Base-by-base conservation (phyloP, 2,329 filamentous ascomycete genomes). In the Penicillium hordei region DNA sequence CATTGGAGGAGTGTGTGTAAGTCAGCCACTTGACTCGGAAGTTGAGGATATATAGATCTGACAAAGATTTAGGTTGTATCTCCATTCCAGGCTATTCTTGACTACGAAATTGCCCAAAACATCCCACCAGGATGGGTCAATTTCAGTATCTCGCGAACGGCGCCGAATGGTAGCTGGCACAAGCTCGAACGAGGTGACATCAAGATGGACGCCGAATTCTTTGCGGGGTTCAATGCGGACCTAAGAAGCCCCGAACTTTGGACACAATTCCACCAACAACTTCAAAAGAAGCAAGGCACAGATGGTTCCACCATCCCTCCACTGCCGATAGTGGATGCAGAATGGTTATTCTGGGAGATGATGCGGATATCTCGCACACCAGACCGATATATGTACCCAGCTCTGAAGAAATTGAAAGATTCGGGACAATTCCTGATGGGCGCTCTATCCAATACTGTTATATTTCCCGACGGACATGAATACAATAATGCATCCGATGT, bases 1-100 rank as follows among this genome's bases (percentile, higher is more conserved):
- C 76, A 94, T 99, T 66, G 94, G 94, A 39, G 94, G 94, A 61
- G 94, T 99, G 66, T 95, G 91, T 82, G 93, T 96, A 88, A 82
- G 91, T 52, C 43, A 45, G 34, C 36, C 21, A 36, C 49, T 48
- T 27, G 27, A 34, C 13, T 21, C 34, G 13, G 27, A 17, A 23
- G 46, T 40, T 27, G 5, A 27, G 12, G 15, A 31, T 12, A 17
- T 15, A 48, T 31, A 48, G 27, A 49, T 31, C 60, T 68, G 23
- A 67, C 40, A 25, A 25, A 33, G 7, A 1, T 43, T 1, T 64
- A 96, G 93, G 91, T 97, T 54, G 81, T 89, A 25, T 97, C 92
- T 1, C 94, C 94, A 10, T 93, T 99, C 70, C 91, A 96, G 78
- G 87, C 90, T 2, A 97, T 99, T 68, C 82, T 96, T 56, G 89